These are phyloP conservation scores for Cyberlindnera petersonii DNA, from an alignment of 805 yeast genomes.

Conservation along the genomic window DNA sequence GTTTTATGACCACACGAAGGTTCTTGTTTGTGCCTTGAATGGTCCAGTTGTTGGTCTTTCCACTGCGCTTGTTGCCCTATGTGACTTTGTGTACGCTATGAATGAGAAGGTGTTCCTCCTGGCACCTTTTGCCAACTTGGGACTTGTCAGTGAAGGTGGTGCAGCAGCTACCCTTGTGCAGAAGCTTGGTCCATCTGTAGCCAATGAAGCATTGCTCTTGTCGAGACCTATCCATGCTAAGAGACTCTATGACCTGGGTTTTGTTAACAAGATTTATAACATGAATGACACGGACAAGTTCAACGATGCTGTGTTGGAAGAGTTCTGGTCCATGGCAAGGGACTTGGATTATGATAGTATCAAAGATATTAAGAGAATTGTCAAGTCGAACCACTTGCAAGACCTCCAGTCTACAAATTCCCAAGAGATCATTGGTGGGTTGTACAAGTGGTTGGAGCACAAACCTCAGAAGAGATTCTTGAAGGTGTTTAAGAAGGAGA, in stretches of 20 bases:
- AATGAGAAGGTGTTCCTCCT: conserved; percentile 55
- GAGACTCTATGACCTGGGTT: conserved; percentile 54
- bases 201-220: conserved; percentile 69
- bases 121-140: conserved; percentile 78
- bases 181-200: conserved; percentile 68
- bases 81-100: conserved; percentile 71
- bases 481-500: conserved; percentile 47
- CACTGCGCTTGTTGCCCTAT: conserved; percentile 67
- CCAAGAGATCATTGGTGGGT: conserved; percentile 65
- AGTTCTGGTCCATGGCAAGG: conserved; percentile 33
- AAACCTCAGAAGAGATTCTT: conserved; percentile 67
- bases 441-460: conserved; percentile 66
- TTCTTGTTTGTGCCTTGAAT: conserved; percentile 69
- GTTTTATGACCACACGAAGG: conserved; percentile 65
- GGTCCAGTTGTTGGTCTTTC: conserved; percentile 85
- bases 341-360: conserved; percentile 40
- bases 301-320: conserved; percentile 40
- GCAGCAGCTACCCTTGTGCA: conserved; percentile 62
- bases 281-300: conserved; percentile 41
- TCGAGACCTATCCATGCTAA: conserved; percentile 60
- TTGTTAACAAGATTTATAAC: conserved; percentile 55
- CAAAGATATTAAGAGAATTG: conserved; percentile 39
- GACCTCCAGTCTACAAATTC: conserved; percentile 49
- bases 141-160: conserved; percentile 81
- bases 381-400: conserved; percentile 29